Evolutionary conservation across 2,329 filamentous ascomycete genomes (phyloP), one percentile per base, ranked within the genome.

Genomic region (Scedosporium boydii): DNA sequence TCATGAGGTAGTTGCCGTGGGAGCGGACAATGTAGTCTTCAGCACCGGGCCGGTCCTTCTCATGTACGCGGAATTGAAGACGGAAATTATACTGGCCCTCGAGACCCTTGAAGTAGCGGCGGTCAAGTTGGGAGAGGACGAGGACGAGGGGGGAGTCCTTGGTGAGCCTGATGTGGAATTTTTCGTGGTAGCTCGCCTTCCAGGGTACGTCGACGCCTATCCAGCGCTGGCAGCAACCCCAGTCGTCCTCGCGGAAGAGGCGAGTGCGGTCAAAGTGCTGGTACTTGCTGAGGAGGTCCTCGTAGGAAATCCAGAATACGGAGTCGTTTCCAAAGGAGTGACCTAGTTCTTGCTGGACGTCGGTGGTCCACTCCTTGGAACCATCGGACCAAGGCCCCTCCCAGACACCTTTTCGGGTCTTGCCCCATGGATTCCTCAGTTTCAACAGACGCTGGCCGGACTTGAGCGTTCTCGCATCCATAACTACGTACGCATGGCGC

Each of bases 261-360:
- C 85, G 78, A 0, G 85, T 87, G 14, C 84, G 78, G 68, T 87
- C 84, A 61, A 87, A 82, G 66, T 81, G 79, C 58, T 81, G 80
- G 68, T 83, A 87, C 67, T 87, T 87, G 65, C 81, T 79, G 12
- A 87, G 78, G 60, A 88, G 76, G 67, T 87, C 85, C 59, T 82
- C 77, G 67, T 85, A 87, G 1, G 82, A 78, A 63, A 87, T 86
- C 84, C 84, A 87, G 68, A 87, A 87, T 12, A 84, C 82, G 0
- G 82, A 84, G 67, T 87, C 84, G 65, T 81, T 82, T 23, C 84
- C 83, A 63, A 87, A 87, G 34, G 78, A 79, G 68, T 86, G 83
- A 51, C 76, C 77, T 1, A 87, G 78, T 69, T 86, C 83, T 63
- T 79, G 74, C 59, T 85, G 80, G 42, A 80, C 80, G 26, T 85